Evolutionary conservation across 352 stramenopile species (phyloP), one percentile per base, ranked within the genome.

Genomic region (Phytopythium cucurbitacearum): DNA sequence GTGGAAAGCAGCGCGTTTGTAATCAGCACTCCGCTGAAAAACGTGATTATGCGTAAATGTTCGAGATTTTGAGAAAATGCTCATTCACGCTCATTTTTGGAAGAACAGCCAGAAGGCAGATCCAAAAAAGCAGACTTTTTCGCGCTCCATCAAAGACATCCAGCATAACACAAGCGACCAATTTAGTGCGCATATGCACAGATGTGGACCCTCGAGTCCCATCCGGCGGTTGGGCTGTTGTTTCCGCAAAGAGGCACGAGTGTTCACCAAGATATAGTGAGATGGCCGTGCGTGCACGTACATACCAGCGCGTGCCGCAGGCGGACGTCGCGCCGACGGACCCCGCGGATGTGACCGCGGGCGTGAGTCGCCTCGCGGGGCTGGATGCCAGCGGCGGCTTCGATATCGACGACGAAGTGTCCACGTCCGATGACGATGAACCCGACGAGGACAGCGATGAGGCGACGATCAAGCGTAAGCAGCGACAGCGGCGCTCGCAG

Each of bases 231-330:
- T 28, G 21, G 21, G 21, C 21, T 28, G 21, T 28, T 28, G 21
- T 28, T 28, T 28, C 21, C 21, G 21, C 42, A 47, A 47, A 47
- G 42, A 7, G 39, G 12, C 39, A n/a, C 39, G 39, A n/a, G 12
- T 5, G 40, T 2, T 2, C 21, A 28, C 21, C 21, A 28, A 28
- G 21, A 28, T 28, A 28, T 2, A 40, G 33, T 5, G 9, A 3
- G 32, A 78, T 79, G 71, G 64, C 62, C 12, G 58, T 66, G 3
- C 65, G 69, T 50, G 57, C 67, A 36, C 68, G 69, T 16, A 11
- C 50, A 15, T 72, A 72, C 50, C 53, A 86, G 49, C 82, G 75
- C 40, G 59, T 91, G n/a, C 65, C 73, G 15, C 68, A 80, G 46
- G 67, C 60, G 0, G 69, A 80, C 13, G 59, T 60, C 28, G 34